These are phyloP conservation scores for Inosperma sp. DNA, from an alignment of 768 basidiomycete genomes.

Conservation along the genomic window DNA sequence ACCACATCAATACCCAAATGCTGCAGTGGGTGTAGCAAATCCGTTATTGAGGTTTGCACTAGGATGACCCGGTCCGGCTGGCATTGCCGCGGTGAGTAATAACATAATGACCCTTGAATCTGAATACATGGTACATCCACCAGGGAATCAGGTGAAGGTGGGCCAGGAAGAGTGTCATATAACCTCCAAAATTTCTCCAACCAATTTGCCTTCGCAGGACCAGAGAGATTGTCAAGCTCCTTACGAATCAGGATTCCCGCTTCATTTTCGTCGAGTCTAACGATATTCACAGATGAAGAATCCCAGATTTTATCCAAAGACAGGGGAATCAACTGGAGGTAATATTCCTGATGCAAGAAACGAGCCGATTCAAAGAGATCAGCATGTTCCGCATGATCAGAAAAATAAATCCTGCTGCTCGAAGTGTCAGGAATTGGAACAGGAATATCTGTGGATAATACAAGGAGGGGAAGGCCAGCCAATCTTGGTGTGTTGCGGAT, in stretches of 20 bases:
- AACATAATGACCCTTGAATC: not conserved
- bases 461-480: slow-evolving; percentile 12
- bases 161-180: slow-evolving; percentile 12
- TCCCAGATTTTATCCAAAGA: not conserved
- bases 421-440: not conserved
- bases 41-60: not conserved
- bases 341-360: slow-evolving; percentile 3
- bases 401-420: slow-evolving; percentile 4
- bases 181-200: slow-evolving; percentile 8
- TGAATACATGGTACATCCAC: not conserved
- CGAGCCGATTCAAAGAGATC: slow-evolving; percentile 3
- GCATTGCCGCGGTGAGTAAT: slow-evolving; percentile 8
- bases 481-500: not conserved
- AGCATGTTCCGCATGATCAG: not conserved
- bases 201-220: not conserved
- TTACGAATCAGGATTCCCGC: not conserved
- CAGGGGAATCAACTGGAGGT: no score
- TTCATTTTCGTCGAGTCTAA: not conserved
- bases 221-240: not conserved
- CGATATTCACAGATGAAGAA: slow-evolving; percentile 5
- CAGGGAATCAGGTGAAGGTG: slow-evolving; percentile 1
- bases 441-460: not conserved
- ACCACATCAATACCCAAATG: slow-evolving; percentile 6
- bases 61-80: not conserved
- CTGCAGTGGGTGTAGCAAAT: not conserved